Evolutionary conservation across 257 asterid genomes (phyloP).

Genomic region (Nicotiana undulata): DNA sequence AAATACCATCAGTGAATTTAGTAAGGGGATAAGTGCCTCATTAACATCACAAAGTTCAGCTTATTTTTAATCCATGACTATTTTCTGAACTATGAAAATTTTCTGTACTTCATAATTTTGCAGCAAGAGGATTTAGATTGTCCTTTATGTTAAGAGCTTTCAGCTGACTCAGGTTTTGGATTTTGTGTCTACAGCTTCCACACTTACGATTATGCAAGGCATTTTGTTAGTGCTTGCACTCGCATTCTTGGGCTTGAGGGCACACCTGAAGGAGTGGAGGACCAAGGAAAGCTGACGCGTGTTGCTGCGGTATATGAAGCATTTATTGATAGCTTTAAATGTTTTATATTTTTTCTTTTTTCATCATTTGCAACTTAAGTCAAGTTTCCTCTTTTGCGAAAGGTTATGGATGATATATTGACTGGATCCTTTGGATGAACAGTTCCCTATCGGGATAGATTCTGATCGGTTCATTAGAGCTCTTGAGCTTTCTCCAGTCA

Average conservation of each 20-base stretch:
- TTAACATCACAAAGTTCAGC: not conserved
- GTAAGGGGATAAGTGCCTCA: not conserved
- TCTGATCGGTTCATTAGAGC: slow-evolving; percentile 86
- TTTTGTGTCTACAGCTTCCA: slow-evolving; percentile 50
- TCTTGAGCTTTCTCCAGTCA: slow-evolving; percentile 67
- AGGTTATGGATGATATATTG: not conserved
- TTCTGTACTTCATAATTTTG: not conserved
- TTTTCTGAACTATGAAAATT: not conserved
- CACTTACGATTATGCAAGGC: slow-evolving; percentile 88
- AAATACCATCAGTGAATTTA: not conserved
- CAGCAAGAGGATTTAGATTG: not conserved
- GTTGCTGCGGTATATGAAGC: slow-evolving; percentile 74
- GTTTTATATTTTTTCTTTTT: slow-evolving; percentile 8
- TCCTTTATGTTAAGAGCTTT: not conserved
- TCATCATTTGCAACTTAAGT: slow-evolving; percentile 1
- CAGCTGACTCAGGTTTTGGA: not conserved
- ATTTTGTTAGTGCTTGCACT: slow-evolving; percentile 88
- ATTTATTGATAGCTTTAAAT: not conserved
- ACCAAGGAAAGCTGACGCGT: slow-evolving; percentile 84
- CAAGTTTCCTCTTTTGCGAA: slow-evolving; percentile 9
- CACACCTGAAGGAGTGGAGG: slow-evolving; percentile 95
- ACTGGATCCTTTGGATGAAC: slow-evolving; percentile 23
- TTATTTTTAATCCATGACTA: not conserved
- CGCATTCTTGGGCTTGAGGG: slow-evolving; percentile 96
- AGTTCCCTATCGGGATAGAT: slow-evolving; percentile 97